Conservation (phyloP, 2,329 filamentous ascomycete species). For the Falciphora oryzae region DNA sequence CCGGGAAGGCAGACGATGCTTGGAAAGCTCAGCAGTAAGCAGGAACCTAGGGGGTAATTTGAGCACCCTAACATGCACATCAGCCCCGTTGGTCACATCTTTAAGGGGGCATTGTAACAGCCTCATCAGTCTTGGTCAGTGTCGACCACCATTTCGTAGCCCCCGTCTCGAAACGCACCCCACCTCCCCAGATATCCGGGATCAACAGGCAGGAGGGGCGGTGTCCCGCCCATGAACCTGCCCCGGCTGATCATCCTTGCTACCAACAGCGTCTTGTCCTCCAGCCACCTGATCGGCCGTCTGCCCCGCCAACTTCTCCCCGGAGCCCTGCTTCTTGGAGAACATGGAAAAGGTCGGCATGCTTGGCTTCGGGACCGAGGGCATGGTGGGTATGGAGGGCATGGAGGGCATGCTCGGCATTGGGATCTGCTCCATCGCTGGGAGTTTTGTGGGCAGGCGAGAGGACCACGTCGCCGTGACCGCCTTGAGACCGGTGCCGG, state of each 20-base stretch:
- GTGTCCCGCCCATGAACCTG: background rate
- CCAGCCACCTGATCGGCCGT: background rate
- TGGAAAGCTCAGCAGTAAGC: too few species aligned
- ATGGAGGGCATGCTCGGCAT: constrained; percentile 22
- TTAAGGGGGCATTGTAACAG: background rate
- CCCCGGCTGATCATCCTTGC: background rate
- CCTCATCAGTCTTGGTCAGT: background rate
- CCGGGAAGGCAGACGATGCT: background rate
- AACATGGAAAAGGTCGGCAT: constrained; percentile 9
- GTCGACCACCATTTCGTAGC: background rate
- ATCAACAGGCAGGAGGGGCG: background rate
- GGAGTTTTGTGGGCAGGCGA: constrained; percentile 36
- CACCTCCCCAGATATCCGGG: too few species aligned
- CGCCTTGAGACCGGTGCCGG: constrained; percentile 36
- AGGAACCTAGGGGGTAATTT: background rate
- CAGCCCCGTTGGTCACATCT: background rate
- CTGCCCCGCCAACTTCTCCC: background rate
- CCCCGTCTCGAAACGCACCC: background rate
- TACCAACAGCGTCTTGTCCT: background rate
- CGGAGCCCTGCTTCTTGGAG: constrained; percentile 8
- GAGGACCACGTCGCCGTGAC: constrained; percentile 21
- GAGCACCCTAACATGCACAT: background rate
- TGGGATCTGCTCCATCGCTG: constrained; percentile 27
- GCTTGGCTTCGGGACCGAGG: constrained; percentile 11
- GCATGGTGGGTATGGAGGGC: constrained; percentile 25